Percentiles rank a stretch among this genome's conserved stretches.
phyloP scores from a whole-genome alignment of 305 asterid genomes.

The Withania somnifera region DNA sequence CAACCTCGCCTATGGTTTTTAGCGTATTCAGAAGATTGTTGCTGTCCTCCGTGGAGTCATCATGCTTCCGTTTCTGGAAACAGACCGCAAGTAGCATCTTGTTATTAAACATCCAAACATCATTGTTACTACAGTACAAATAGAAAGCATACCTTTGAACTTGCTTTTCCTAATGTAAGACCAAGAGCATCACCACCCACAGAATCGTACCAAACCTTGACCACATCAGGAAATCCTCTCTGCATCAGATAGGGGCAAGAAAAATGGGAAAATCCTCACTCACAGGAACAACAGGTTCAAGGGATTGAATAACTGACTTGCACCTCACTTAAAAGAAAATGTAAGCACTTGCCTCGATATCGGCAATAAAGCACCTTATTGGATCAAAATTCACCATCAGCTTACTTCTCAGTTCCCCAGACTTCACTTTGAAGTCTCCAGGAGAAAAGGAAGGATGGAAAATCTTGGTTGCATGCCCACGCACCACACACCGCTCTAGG shows the following conservation, averaged over 20 bases:
- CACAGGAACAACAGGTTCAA: neutral
- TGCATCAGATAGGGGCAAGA: slow-evolving; percentile 21
- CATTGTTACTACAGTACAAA: neutral
- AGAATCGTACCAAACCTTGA: slow-evolving; percentile 88
- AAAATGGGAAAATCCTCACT: neutral
- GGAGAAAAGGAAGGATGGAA: slow-evolving; percentile 62
- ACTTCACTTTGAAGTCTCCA: slow-evolving; percentile 34
- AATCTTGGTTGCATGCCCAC: slow-evolving; percentile 59
- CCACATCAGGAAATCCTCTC: slow-evolving; percentile 55
- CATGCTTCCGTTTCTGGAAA: slow-evolving; percentile 72
- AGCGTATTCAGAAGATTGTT: slow-evolving; percentile 33
- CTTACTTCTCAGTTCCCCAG: slow-evolving; percentile 43
- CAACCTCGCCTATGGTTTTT: slow-evolving; percentile 62
- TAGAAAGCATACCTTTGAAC: slow-evolving; percentile 38
- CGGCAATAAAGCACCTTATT: slow-evolving; percentile 43
- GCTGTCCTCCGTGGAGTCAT: slow-evolving; percentile 22
- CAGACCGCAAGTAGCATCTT: neutral
- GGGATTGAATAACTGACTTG: neutral
- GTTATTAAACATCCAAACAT: neutral
- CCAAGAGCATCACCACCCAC: slow-evolving; percentile 96
- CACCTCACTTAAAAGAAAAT: neutral
- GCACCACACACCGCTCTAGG: slow-evolving; percentile 53
- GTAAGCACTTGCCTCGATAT: slow-evolving; percentile 61
- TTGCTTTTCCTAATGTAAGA: slow-evolving; percentile 54
- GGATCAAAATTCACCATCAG: slow-evolving; percentile 93